Percentiles rank a stretch among this genome's conserved stretches.
Conservation (phyloP, 2,329 filamentous ascomycete species). For the Fusarium sp. region DNA sequence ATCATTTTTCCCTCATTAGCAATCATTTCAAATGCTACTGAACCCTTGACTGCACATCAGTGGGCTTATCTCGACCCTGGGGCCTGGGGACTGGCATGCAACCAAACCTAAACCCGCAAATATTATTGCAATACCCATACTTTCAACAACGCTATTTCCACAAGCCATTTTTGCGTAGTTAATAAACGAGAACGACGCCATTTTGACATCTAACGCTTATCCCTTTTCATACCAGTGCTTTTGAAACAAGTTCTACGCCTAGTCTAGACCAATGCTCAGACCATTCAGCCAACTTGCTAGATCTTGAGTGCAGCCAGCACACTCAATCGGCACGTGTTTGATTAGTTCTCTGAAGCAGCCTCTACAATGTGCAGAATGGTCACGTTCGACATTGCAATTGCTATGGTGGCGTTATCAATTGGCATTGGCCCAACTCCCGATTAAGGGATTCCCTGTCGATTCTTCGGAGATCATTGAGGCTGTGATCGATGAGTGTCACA, state of each 20-base stretch:
- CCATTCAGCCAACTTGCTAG: constrained; percentile 5
- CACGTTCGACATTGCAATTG: neutral
- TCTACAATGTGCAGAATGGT: neutral
- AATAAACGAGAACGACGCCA: neutral
- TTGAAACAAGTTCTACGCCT: constrained; percentile 11
- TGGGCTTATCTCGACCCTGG: constrained; percentile 1
- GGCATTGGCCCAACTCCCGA: neutral
- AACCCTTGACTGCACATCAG: constrained; percentile 21
- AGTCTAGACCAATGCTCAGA: neutral
- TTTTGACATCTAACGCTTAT: constrained; percentile 4
- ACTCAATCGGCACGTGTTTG: neutral
- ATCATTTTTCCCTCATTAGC: constrained; percentile 6
- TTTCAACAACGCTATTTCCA: constrained; percentile 3
- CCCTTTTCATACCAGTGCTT: neutral
- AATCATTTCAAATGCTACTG: neutral
- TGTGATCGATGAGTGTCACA: neutral
- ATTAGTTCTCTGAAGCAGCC: neutral
- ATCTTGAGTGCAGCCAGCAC: neutral
- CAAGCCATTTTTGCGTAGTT: neutral
- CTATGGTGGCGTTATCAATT: constrained; percentile 5
- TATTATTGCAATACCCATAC: neutral
- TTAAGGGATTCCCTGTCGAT: neutral
- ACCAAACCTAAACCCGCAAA: neutral
- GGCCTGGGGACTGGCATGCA: neutral
- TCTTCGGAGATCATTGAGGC: neutral